phyloP scores from a whole-genome alignment of 2,329 filamentous ascomycete genomes.

The Colletotrichum sojae region DNA sequence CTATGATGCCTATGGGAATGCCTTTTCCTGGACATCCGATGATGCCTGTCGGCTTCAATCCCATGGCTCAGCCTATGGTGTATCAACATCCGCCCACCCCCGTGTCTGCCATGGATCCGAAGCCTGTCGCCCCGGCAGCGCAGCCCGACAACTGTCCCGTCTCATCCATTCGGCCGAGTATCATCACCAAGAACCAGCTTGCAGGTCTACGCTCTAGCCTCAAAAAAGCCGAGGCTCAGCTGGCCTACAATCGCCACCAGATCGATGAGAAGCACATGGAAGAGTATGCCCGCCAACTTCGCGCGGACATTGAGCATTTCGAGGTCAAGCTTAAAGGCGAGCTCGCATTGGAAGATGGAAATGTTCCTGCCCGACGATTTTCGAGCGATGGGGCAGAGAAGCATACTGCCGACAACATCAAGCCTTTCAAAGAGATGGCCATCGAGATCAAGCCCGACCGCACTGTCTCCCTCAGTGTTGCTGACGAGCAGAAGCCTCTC shows the following conservation, averaged over 20 bases:
- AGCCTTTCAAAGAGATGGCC: background rate
- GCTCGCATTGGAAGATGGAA: conserved; percentile 58
- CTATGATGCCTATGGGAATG: conserved; percentile 37
- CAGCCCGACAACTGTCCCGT: conserved; percentile 53
- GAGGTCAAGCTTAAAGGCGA: conserved; percentile 62
- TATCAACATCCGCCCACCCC: conserved; percentile 29
- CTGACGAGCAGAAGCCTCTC: conserved; percentile 6
- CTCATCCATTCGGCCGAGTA: conserved; percentile 72
- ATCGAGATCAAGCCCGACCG: background rate
- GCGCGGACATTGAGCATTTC: conserved; percentile 64
- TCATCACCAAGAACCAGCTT: conserved; percentile 73
- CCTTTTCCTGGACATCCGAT: conserved; percentile 46
- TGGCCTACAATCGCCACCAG: conserved; percentile 74
- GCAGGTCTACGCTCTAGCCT: conserved; percentile 66
- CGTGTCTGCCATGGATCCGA: conserved; percentile 1
- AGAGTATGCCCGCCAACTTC: conserved; percentile 56
- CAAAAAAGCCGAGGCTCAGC: conserved; percentile 70
- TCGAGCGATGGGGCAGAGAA: background rate
- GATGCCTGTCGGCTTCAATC: conserved; percentile 42
- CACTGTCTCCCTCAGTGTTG: background rate
- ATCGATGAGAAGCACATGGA: conserved; percentile 70
- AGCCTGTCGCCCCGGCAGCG: background rate
- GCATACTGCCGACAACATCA: conserved; percentile 4
- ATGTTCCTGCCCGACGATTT: background rate
- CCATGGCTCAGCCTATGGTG: conserved; percentile 44